Percentiles rank a stretch among this genome's conserved stretches.
These are phyloP conservation scores for Colletotrichum orbiculare DNA, from an alignment of 2,329 filamentous ascomycete genomes.

Conservation along the genomic window DNA sequence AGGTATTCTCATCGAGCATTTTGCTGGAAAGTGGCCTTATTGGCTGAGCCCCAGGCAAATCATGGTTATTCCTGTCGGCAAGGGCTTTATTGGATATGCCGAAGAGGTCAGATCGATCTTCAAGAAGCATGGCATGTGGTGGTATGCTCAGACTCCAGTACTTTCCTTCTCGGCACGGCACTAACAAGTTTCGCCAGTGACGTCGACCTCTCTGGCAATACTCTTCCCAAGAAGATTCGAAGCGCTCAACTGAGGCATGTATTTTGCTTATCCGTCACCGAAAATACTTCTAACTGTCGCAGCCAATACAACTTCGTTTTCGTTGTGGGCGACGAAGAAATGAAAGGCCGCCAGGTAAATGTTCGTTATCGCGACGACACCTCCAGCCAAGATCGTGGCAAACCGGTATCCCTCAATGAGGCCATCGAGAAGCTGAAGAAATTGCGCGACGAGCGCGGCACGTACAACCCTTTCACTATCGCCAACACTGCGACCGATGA, in stretches of 20 bases:
- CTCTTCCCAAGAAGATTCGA: conserved; percentile 90
- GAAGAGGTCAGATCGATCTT: conserved; percentile 78
- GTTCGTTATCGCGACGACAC: conserved; percentile 73
- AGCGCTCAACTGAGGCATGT: conserved; percentile 82
- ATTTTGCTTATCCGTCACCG: conserved; percentile 35
- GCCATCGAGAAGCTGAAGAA: conserved; percentile 65
- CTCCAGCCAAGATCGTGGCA: conserved; percentile 69
- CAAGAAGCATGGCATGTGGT: conserved; percentile 75
- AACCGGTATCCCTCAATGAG: conserved; percentile 66
- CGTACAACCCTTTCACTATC: conserved; percentile 50
- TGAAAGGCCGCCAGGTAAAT: conserved; percentile 69
- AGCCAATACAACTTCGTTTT: conserved; percentile 32
- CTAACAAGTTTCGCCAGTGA: conserved; percentile 51
- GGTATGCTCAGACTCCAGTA: conserved; percentile 56
- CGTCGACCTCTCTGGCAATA: conserved; percentile 79
- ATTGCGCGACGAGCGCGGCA: conserved; percentile 60
- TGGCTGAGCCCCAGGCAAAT: conserved; percentile 89
- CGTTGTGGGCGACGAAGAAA: conserved; percentile 73
- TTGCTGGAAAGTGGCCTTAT: conserved; percentile 89
- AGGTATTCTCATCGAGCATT: conserved; percentile 85
- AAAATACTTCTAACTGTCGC: conserved; percentile 38
- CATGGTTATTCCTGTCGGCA: conserved; percentile 70
- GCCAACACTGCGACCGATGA: conserved; percentile 15
- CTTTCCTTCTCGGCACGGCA: neutral
- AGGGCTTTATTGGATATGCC: conserved; percentile 77